A percentile compares a stretch with the other conserved stretches of the same genome.
These are phyloP conservation scores for Trypanosomatidae sp. DNA, from an alignment of 208 protist genomes.

Conservation along the genomic window DNA sequence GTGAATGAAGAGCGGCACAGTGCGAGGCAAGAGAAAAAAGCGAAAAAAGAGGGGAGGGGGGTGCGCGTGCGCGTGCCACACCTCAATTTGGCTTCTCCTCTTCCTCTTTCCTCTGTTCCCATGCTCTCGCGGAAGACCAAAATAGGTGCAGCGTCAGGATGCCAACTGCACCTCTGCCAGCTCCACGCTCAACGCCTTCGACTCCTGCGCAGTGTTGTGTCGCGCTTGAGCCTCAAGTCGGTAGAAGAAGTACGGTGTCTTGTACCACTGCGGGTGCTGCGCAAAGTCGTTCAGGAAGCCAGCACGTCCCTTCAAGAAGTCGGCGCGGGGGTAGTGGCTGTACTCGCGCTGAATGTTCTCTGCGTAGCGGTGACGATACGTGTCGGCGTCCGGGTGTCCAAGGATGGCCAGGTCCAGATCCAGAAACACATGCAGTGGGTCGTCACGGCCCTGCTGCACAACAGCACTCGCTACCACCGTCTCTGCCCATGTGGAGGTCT, in stretches of 20 bases:
- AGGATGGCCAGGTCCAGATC: constrained; percentile 79
- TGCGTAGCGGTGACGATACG: constrained; percentile 38
- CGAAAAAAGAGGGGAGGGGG: neutral
- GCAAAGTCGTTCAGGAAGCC: constrained; percentile 49
- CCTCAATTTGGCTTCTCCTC: neutral
- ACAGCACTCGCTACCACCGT: neutral
- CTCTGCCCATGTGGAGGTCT: neutral
- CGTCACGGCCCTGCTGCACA: constrained; percentile 3
- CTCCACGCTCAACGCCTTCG: constrained; percentile 26
- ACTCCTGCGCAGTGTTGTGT: constrained; percentile 42
- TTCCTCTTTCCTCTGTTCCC: neutral
- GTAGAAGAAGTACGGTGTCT: constrained; percentile 74
- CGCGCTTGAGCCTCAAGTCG: constrained; percentile 50
- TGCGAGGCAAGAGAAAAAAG: constrained; percentile 4
- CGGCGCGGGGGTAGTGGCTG: constrained; percentile 32
- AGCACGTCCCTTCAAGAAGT: constrained; percentile 51
- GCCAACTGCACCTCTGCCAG: constrained; percentile 2
- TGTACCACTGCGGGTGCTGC: constrained; percentile 59
- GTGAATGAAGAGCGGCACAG: neutral
- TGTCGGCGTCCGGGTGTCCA: constrained; percentile 34
- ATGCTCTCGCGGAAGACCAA: neutral
- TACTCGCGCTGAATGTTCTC: constrained; percentile 62
- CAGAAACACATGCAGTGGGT: constrained; percentile 44
- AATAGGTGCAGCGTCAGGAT: neutral
- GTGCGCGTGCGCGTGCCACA: neutral